Percentiles rank a stretch among this genome's conserved stretches.
These are phyloP conservation scores for Chaetomiaceae sp. DNA, from an alignment of 2,329 filamentous ascomycete genomes.

Conservation along the genomic window DNA sequence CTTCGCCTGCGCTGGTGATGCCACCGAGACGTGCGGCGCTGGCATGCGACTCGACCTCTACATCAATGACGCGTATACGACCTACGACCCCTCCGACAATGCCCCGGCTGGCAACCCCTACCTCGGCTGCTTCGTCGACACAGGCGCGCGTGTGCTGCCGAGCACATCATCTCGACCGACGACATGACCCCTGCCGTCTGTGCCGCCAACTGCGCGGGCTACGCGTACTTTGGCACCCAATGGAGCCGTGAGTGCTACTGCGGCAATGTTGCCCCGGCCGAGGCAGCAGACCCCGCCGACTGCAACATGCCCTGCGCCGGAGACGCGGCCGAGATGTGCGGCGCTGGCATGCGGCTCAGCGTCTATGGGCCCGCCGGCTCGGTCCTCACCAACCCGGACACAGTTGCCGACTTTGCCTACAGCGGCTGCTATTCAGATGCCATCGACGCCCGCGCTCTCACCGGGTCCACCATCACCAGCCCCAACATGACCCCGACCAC, in stretches of 20 bases:
- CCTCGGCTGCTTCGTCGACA: conserved; percentile 18
- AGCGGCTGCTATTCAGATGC: conserved; percentile 12
- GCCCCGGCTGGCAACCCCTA: conserved; percentile 1
- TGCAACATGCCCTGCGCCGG: conserved; percentile 34
- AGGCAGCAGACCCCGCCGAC: conserved; percentile 27
- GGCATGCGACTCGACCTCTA: conserved; percentile 24
- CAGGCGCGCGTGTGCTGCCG: conserved; percentile 6
- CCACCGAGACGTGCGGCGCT: conserved; percentile 24
- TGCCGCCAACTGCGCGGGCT: conserved; percentile 14
- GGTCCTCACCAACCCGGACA: no score
- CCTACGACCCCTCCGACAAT: conserved; percentile 9
- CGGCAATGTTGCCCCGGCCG: conserved; percentile 31
- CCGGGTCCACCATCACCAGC: conserved; percentile 31
- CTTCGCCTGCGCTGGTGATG: conserved; percentile 23
- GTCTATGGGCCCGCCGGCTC: conserved; percentile 20
- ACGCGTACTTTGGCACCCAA: conserved; percentile 17
- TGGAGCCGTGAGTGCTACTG: conserved; percentile 18
- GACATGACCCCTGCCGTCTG: conserved; percentile 33
- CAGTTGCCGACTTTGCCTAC: neutral
- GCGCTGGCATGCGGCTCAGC: conserved; percentile 27
- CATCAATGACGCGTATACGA: conserved; percentile 17
- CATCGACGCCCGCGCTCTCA: conserved; percentile 3
- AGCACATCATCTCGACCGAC: conserved; percentile 26
- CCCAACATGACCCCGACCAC: conserved; percentile 35
- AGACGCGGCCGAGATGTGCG: conserved; percentile 32